Evolutionary conservation across 2,329 filamentous ascomycete genomes (phyloP), one percentile per base, ranked within the genome.

Genomic region (Mycosphaerella sp.): DNA sequence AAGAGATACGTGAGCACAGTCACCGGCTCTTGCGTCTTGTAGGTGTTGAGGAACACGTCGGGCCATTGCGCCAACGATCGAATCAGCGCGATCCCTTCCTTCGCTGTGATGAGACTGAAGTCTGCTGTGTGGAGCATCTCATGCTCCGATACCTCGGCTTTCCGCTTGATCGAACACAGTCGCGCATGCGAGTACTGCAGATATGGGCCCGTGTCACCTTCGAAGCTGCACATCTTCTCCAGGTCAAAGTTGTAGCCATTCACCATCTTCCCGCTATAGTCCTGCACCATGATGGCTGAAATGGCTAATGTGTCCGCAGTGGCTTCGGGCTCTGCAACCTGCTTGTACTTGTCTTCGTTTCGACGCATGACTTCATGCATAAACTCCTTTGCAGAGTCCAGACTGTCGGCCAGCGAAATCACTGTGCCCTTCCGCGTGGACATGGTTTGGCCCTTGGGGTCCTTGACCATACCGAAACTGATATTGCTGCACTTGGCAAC

Each of bases 291-390:
- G 66, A 97, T 91, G 66, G 87, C 86, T 58, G 86, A 90, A 67
- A 97, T 96, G 57, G 91, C 93, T 2, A 97, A 79, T 9, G 81
- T 88, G 72, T 97, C 93, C 55, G 93, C 89, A 8, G 84, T 86
- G 49, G 81, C 79, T 49, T 82, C 83, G 0, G 91, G 91, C 68
- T 97, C 77, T 64, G 85, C 86, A 16, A 98, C 85, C 71, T 96
- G 89, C 50, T 82, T 74, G 71, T 97, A 98, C 76, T 98, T 98
- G 66, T 79, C 77, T 63, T 86, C 79, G 70, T 97, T 97, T 74
- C 85, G 86, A 71, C 76, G 82, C 93, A 98, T 98, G 45, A 94
- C 88, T 55, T 95, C 88, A 76, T 97, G 91, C 93, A 98, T 98
- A 72, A 90, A 88, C 49, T 96, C 91, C 63, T 82, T 84, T 6